Base-by-base conservation (phyloP, 306 rosid species). In the Cucurbita pepo region DNA sequence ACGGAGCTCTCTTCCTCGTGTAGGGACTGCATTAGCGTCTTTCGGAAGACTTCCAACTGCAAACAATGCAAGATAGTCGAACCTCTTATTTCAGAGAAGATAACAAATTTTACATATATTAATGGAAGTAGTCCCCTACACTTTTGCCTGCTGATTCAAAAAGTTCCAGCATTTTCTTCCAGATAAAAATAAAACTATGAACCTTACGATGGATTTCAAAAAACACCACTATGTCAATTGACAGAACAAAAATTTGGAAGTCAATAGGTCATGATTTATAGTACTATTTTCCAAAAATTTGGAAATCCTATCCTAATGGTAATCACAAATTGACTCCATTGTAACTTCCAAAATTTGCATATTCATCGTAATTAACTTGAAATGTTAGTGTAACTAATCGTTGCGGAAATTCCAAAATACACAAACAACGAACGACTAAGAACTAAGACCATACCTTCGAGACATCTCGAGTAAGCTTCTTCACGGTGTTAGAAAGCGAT, bases 31-130 rank as follows among this genome's bases (percentile, higher is more conserved):
- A 94, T 86, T 58, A 91, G 99, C 65, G 96, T 85, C 86, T 80
- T 94, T 75, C 88, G 85, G 80, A 94, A 94, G 74, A 86, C 90
- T 82, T 89, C 96, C 92, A 94, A 81, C 99, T 94, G 83, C 82
- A 81, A 72, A 55, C 30, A 73, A 76, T 37, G 40, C 55, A 72
- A 67, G 8, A 55, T 11, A 80, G 40, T 60, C 76, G 57, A 56
- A 4, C 5, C 18, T 50, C 58, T 50, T 22, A 69, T 69, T 21
- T 5, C 44, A 50, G 12, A 7, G 25, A 48, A 48, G 25, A 25
- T 48, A 69, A 69, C 30, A 34, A 30, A 50, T 0, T 22, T 14
- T 30, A 30, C 44, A 48, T 16, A 22, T 7, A 13, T 66, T 45
- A 48, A 47, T 25, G 7, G 72, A 22, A 47, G 10, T 22, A 67